A percentile compares a stretch with the other conserved stretches of the same genome.
These are phyloP conservation scores for Rhizoclosmatium sp. DNA, from an alignment of 192 early-diverging fungal species.

Conservation along the genomic window DNA sequence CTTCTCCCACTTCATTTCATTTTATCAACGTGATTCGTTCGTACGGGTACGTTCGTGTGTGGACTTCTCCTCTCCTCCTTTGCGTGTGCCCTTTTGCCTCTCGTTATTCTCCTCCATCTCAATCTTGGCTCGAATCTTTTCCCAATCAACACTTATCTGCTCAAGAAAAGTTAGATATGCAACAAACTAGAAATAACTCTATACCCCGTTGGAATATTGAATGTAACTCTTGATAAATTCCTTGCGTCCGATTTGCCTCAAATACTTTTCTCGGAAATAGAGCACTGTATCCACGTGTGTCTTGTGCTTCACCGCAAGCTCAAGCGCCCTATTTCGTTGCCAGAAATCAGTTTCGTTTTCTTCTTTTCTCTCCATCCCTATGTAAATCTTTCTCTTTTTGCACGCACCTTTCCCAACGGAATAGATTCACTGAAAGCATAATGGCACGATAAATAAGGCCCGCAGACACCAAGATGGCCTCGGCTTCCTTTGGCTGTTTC, in stretches of 20 bases:
- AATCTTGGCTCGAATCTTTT: conserved; percentile 58
- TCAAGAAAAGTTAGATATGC: background rate
- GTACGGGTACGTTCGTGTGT: too few species aligned
- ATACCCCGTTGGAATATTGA: conserved; percentile 55
- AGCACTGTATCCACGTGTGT: conserved; percentile 69
- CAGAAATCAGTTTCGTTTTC: background rate
- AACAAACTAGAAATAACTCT: background rate
- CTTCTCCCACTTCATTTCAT: too few species aligned
- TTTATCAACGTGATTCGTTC: too few species aligned
- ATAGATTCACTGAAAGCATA: conserved; percentile 60
- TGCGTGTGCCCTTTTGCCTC: background rate
- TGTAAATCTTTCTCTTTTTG: too few species aligned
- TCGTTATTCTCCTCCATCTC: conserved; percentile 52
- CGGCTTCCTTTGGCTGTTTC: conserved; percentile 61
- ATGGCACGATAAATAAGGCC: conserved; percentile 59
- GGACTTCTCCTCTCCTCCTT: too few species aligned
- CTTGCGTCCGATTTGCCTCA: conserved; percentile 47
- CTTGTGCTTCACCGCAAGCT: conserved; percentile 66
- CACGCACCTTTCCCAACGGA: conserved; percentile 65
- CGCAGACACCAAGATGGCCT: conserved; percentile 59
- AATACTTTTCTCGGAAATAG: conserved; percentile 59
- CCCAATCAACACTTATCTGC: conserved; percentile 46
- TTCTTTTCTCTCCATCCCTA: background rate
- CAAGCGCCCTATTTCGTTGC: conserved; percentile 54
- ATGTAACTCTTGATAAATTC: conserved; percentile 61